A percentile compares a stretch with the other conserved stretches of the same genome.
Conservation (phyloP, 129 eudicot species). For the Arctium lappa region DNA sequence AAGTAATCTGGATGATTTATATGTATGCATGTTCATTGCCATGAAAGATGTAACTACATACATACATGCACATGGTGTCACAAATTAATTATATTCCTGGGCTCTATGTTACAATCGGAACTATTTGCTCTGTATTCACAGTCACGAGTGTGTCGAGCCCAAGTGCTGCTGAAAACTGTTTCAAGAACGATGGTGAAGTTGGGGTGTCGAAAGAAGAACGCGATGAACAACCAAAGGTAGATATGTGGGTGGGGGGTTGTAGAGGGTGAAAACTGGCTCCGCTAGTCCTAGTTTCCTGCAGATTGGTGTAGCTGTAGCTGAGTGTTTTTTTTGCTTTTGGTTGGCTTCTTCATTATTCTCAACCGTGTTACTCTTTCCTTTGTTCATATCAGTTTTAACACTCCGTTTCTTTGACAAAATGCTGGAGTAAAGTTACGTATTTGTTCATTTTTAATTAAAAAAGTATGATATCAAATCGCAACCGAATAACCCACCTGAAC, state of each 20-base stretch:
- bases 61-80: neutral
- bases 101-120: neutral
- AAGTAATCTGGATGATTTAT: neutral
- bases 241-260: neutral
- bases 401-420: slow-evolving; percentile 10
- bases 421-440: slow-evolving; percentile 6
- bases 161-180: slow-evolving; percentile 8
- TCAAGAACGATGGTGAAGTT: neutral
- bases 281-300: neutral
- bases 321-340: neutral
- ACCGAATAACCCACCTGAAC: too few relatives aligned
- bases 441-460: neutral
- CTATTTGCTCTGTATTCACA: slow-evolving; percentile 12
- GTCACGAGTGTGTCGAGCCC: slow-evolving; percentile 9
- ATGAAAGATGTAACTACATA: neutral
- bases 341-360: neutral
- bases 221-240: neutral
- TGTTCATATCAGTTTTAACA: slow-evolving; percentile 4
- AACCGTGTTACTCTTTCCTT: neutral
- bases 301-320: neutral
- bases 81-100: neutral
- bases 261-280: slow-evolving; percentile 11
- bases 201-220: neutral
- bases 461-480: neutral
- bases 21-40: neutral